Conservation (phyloP, 2,329 filamentous ascomycete species). For the Penicillium sp. region DNA sequence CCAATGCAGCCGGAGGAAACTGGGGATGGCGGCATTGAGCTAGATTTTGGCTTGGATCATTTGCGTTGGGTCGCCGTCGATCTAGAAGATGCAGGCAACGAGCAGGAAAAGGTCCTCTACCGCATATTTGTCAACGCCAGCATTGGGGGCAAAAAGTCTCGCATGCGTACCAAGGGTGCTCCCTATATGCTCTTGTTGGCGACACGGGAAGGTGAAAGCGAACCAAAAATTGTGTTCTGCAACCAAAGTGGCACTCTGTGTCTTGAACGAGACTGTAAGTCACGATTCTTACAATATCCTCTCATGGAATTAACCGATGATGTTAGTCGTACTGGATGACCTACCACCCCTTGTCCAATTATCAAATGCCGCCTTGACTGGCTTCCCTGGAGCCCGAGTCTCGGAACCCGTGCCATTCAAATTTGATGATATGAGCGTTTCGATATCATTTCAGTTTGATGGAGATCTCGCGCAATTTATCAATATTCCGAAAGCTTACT, state of each 20-base stretch:
- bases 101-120: constrained; percentile 26
- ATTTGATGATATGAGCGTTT: constrained; percentile 21
- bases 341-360: constrained; percentile 17
- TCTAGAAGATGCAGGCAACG: constrained; percentile 20
- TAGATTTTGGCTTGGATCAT: constrained; percentile 17
- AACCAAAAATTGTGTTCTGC: constrained; percentile 27
- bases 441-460: constrained; percentile 25
- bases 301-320: not conserved
- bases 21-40: constrained; percentile 9
- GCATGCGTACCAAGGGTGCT: constrained; percentile 26
- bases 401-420: constrained; percentile 23
- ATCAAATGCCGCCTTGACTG: constrained; percentile 13
- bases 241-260: constrained; percentile 28
- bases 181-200: constrained; percentile 28
- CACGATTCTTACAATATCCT: no score
- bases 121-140: constrained; percentile 28
- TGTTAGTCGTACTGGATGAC: constrained; percentile 18
- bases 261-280: constrained; percentile 25
- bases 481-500: constrained; percentile 26
- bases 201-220: constrained; percentile 25
- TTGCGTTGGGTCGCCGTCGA: constrained; percentile 20
- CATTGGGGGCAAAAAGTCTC: constrained; percentile 25
- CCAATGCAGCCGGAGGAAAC: constrained; percentile 25
- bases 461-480: constrained; percentile 24
- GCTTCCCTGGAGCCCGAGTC: constrained; percentile 12